phyloP scores from a whole-genome alignment of 345 rosid genomes.

The Salix udensis region DNA sequence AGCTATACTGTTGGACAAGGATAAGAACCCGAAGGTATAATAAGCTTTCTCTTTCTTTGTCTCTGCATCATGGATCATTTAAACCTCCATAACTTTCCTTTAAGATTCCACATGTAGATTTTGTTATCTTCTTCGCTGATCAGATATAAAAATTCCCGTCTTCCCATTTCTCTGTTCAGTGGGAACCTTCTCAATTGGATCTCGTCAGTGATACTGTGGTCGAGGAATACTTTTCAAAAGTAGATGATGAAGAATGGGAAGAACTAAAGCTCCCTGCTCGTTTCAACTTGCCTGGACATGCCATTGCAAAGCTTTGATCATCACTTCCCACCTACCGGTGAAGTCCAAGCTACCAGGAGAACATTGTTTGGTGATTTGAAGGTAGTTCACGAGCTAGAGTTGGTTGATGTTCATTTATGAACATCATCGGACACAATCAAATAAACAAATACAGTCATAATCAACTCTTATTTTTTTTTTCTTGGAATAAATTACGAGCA shows the following conservation, averaged over 20 bases:
- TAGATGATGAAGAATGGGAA: conserved; percentile 57
- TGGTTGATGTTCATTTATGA: no score
- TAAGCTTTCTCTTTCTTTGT: conserved; percentile 6
- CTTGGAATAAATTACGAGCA: no score
- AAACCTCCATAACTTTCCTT: neutral
- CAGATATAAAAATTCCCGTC: neutral
- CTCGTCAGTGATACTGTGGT: conserved; percentile 51
- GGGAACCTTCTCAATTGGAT: conserved; percentile 76
- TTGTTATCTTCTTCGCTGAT: neutral
- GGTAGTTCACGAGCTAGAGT: no score
- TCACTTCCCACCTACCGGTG: neutral
- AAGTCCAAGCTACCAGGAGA: no score
- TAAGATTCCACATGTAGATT: no score
- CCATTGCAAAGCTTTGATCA: conserved; percentile 60
- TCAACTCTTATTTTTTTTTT: no score
- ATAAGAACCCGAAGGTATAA: conserved; percentile 72
- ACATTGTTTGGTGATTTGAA: no score
- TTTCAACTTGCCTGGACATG: conserved; percentile 45
- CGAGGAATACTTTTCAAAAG: conserved; percentile 55
- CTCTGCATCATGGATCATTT: neutral
- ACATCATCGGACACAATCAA: no score
- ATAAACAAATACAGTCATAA: no score
- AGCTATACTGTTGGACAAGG: conserved; percentile 82
- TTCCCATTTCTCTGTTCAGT: conserved; percentile 31
- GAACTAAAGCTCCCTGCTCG: conserved; percentile 66